Conservation (phyloP, 768 basidiomycete species). For the Rickenella mellea region DNA sequence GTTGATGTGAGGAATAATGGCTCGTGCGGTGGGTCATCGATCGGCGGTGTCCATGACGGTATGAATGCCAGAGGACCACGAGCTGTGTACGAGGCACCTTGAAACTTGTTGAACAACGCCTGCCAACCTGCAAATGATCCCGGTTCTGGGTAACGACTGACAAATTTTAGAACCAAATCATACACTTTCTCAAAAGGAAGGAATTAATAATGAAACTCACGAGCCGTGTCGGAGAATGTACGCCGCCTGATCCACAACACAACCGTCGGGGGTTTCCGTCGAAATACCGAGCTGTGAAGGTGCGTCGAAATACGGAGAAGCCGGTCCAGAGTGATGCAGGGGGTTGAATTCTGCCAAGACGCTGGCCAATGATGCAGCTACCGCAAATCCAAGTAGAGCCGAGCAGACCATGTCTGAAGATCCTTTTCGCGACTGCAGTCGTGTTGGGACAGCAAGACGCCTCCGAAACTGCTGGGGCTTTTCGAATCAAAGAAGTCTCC, state of each 20-base stretch:
- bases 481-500: too few species aligned
- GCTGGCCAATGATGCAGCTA: too few species aligned
- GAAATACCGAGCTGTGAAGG: conserved; percentile 27
- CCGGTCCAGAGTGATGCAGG: conserved; percentile 31
- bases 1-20: conserved; percentile 29
- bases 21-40: conserved; percentile 29
- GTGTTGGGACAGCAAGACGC: too few species aligned
- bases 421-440: too few species aligned
- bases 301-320: conserved; percentile 34
- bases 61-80: conserved; percentile 29
- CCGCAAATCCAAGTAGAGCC: too few species aligned
- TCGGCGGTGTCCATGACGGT: conserved; percentile 29
- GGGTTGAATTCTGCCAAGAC: conserved; percentile 27
- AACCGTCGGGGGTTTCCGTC: conserved; percentile 23
- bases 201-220: conserved; percentile 13
- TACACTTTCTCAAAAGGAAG: not conserved
- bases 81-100: conserved; percentile 29
- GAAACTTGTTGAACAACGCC: conserved; percentile 26
- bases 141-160: conserved; percentile 32
- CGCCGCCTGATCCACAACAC: conserved; percentile 33
- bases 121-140: conserved; percentile 31
- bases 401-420: too few species aligned
- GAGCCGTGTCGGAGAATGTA: conserved; percentile 35
- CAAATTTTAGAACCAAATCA: not conserved
- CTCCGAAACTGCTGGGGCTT: too few species aligned